Evolutionary conservation across 139 green algal species (phyloP).

Genomic region (Chlorella sp.): DNA sequence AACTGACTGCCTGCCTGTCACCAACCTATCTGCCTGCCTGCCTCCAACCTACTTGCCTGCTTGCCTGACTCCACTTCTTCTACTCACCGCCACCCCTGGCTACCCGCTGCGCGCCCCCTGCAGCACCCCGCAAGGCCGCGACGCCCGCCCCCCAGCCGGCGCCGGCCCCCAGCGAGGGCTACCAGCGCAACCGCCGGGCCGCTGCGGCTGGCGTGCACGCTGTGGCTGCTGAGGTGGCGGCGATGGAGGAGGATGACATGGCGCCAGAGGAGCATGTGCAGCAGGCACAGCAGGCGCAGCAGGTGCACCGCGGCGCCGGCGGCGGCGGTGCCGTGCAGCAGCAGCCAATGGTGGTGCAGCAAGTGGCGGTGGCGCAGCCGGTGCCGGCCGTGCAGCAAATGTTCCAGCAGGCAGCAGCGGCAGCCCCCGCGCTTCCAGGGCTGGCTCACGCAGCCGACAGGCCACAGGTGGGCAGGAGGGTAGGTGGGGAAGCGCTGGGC

Average conservation of each 20-base stretch:
- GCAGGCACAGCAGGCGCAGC: background rate
- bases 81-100: no score
- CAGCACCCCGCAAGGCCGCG: constrained; percentile 20
- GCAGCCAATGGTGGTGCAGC: background rate
- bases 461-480: constrained; percentile 47
- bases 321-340: background rate
- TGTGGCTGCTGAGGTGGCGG: constrained; percentile 36
- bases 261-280: constrained; percentile 8
- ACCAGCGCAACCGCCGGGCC: constrained; percentile 35
- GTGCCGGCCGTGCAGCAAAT: background rate
- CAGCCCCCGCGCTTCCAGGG: constrained; percentile 25
- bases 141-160: constrained; percentile 3
- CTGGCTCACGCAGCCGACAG: constrained; percentile 47
- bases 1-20: no score
- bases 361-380: background rate
- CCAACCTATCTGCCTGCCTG: background rate
- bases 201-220: constrained; percentile 42
- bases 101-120: background rate
- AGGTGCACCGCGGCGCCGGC: background rate
- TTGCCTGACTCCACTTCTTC: no score
- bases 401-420: background rate
- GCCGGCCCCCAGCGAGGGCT: constrained; percentile 2
- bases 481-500: no score
- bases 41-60: no score
- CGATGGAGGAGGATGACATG: constrained; percentile 44